Percentiles rank a stretch among this genome's conserved stretches.
Evolutionary conservation across 257 asterid species (phyloP).

Genomic region (Jacaranda copaia): DNA sequence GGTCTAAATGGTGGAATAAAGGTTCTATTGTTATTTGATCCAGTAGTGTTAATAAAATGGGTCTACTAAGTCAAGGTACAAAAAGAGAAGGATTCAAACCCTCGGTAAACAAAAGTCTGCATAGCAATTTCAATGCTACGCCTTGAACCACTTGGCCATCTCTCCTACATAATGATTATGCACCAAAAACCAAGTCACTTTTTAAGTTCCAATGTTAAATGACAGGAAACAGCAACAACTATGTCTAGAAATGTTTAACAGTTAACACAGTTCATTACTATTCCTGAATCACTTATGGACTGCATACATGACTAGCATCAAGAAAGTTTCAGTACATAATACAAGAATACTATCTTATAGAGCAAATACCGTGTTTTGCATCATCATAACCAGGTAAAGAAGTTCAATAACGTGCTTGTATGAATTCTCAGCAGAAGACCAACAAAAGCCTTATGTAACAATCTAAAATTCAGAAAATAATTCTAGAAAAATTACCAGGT

Average conservation of each 20-base stretch:
- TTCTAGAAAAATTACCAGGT: conserved; percentile 17
- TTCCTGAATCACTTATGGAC: conserved; percentile 1
- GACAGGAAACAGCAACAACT: conserved; percentile 25
- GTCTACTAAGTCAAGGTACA: too few species aligned
- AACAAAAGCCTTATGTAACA: conserved; percentile 19
- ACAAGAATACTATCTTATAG: conserved; percentile 8
- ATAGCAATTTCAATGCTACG: too few species aligned
- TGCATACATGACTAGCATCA: conserved; percentile 14
- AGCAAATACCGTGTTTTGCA: conserved; percentile 17
- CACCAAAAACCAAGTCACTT: background rate
- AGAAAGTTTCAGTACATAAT: background rate
- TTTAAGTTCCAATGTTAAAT: conserved; percentile 20
- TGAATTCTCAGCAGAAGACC: conserved; percentile 13
- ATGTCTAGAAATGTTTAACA: background rate
- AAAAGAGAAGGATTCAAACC: too few species aligned
- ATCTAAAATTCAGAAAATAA: conserved; percentile 17
- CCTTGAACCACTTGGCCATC: too few species aligned
- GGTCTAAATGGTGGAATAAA: too few species aligned
- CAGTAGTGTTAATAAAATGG: too few species aligned
- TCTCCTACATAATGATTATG: too few species aligned
- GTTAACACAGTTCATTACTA: background rate
- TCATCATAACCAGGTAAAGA: conserved; percentile 32
- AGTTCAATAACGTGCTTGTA: conserved; percentile 1
- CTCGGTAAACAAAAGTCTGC: too few species aligned
- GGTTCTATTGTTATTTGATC: too few species aligned